Conservation (phyloP, 371 early-diverging fungal genomes). For the Mortierella sp. region DNA sequence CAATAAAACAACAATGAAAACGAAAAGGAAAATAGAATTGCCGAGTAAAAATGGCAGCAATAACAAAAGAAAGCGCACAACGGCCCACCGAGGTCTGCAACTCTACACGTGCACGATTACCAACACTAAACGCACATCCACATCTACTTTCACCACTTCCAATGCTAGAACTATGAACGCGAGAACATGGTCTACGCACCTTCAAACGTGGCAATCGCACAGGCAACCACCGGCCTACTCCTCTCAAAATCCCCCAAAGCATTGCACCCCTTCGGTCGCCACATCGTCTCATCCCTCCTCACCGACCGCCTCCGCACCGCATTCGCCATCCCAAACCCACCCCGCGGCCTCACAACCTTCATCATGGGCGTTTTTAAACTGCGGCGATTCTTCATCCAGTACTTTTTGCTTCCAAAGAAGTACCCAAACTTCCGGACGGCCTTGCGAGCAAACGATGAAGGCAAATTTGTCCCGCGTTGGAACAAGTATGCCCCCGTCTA, state of each 20-base stretch:
- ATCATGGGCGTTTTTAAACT: conserved; percentile 17
- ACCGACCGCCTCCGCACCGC: conserved; percentile 36
- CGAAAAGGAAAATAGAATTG: neutral
- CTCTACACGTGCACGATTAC: no score
- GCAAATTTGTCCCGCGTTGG: conserved; percentile 38
- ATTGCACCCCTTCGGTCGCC: conserved; percentile 26
- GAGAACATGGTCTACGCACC: conserved; percentile 28
- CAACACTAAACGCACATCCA: no score
- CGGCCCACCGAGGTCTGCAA: neutral
- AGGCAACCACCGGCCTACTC: conserved; percentile 46
- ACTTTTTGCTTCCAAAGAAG: conserved; percentile 40
- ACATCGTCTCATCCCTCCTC: conserved; percentile 43
- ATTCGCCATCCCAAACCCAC: conserved; percentile 49
- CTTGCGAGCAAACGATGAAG: conserved; percentile 27
- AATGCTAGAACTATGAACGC: conserved; percentile 24
- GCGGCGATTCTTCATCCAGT: conserved; percentile 48
- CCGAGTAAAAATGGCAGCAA: neutral
- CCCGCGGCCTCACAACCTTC: conserved; percentile 5
- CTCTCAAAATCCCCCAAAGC: conserved; percentile 34
- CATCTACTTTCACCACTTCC: neutral
- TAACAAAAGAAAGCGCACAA: neutral
- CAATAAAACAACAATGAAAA: neutral
- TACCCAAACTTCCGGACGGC: conserved; percentile 39
- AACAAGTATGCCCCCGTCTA: conserved; percentile 47
- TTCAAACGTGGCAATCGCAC: conserved; percentile 53